Evolutionary conservation across 148 eudicot species (phyloP), one percentile per base, ranked within the genome.

Genomic region (Vaccinium macrocarpon): DNA sequence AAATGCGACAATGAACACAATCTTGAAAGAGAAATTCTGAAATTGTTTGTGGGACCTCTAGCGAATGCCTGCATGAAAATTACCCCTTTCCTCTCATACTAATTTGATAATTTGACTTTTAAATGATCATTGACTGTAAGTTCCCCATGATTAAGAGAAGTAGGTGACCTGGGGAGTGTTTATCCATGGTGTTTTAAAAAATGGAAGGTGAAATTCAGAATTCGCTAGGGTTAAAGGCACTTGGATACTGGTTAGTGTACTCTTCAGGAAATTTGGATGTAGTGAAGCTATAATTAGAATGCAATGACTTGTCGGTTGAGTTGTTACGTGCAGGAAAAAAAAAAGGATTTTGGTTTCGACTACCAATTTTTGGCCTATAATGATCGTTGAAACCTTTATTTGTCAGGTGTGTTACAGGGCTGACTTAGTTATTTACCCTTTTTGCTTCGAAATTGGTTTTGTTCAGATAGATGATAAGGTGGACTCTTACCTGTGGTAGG

Each of bases 21-120:
- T 18, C 61, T 79, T 79, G 82, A 15, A 18, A 79, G 19, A 78
- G 81, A 78, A 25, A 77, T 74, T 52, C 29, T 78, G 14, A 19
- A 64, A 25, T 64, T 64, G 32, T 64, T 64, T 78, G 59, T 55
- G 82, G 35, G 25, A 35, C 82, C 32, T 15, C 64, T 79, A 49
- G 15, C 7, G 29, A 76, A 50, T n/a, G 80, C 61, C 25, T 29
- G 49, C 50, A 1, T 19, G 50, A 18, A 79, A 79, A 56, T 79
- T 18, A 48, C 8, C 21, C 49, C 49, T 55, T 56, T 25, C 48
- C 46, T 42, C 21, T 13, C 49, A 0, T 32, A 5, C 50, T 25
- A 15, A 55, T 52, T 15, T 13, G 55, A 27, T 53, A 10, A n/a
- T 29, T 23, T 23, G 11, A 25, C 49, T 79, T 55, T 23, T 79